A percentile compares a stretch with the other conserved stretches of the same genome.
Conservation (phyloP, 2,329 filamentous ascomycete species). For the Simplicillium sp. region DNA sequence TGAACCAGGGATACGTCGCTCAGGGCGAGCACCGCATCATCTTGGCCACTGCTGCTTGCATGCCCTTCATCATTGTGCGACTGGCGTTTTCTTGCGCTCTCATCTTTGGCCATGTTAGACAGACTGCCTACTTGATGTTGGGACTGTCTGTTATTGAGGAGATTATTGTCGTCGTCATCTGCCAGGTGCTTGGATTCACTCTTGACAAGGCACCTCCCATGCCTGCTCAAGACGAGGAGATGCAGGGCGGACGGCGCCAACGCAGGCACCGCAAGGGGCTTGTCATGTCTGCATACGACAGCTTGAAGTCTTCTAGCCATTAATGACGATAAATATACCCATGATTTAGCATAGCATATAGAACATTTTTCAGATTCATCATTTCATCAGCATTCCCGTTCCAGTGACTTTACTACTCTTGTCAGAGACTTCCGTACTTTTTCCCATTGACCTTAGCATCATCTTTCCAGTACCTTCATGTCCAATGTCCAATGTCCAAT, state of each 20-base stretch:
- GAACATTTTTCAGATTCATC: no score
- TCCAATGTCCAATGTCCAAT: no score
- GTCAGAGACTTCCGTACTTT: no score
- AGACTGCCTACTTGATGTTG: conserved; percentile 20
- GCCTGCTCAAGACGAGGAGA: neutral
- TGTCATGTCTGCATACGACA: no score
- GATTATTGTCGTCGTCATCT: conserved; percentile 19
- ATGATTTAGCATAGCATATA: no score
- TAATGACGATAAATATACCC: no score
- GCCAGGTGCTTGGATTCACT: conserved; percentile 19
- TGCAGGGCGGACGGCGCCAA: neutral
- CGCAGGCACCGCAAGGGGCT: neutral
- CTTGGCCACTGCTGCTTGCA: conserved; percentile 24
- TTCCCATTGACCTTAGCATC: no score
- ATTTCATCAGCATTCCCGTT: no score
- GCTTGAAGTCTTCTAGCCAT: no score
- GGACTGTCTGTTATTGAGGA: conserved; percentile 22
- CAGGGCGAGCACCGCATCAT: conserved; percentile 47
- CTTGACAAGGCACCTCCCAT: conserved; percentile 13
- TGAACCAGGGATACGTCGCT: conserved; percentile 27
- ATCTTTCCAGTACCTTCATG: no score
- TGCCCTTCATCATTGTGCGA: conserved; percentile 23
- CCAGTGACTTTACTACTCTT: no score
- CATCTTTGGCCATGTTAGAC: conserved; percentile 16
- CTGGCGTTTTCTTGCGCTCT: conserved; percentile 19